Percentiles rank a stretch among this genome's conserved stretches.
phyloP scores from a whole-genome alignment of 306 rosid genomes.

The Nissolia schottii region DNA sequence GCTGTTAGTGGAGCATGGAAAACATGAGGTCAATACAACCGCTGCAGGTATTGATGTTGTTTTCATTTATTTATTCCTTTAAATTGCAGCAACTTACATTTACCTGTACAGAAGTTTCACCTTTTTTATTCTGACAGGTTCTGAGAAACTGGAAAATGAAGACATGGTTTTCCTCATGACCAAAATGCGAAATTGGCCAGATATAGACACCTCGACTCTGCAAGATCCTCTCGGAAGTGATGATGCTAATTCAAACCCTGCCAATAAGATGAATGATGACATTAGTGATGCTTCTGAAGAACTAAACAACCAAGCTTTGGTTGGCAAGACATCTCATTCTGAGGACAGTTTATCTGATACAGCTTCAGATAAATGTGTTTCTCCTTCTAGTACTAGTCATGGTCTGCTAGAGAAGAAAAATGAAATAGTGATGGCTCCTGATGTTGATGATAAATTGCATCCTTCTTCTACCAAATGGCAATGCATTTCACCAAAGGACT shows the following conservation, averaged over 20 bases:
- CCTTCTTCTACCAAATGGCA: constrained; percentile 24
- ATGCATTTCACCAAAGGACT: background rate
- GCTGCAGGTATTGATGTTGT: constrained; percentile 31
- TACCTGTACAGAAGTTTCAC: constrained; percentile 10
- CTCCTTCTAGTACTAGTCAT: constrained; percentile 29
- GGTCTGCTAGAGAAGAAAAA: constrained; percentile 6
- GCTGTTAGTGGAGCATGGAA: constrained; percentile 46
- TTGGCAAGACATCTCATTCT: constrained; percentile 22
- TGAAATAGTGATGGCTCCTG: constrained; percentile 7
- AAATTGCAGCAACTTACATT: background rate
- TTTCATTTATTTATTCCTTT: background rate
- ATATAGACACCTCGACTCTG: constrained; percentile 37
- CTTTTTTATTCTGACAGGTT: constrained; percentile 35
- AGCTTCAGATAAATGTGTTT: constrained; percentile 27
- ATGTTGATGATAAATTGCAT: constrained; percentile 18
- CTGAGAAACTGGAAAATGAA: constrained; percentile 30
- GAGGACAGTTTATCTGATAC: constrained; percentile 31
- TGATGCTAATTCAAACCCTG: constrained; percentile 34
- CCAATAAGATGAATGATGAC: constrained; percentile 35
- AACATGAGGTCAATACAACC: constrained; percentile 38
- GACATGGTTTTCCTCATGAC: constrained; percentile 27
- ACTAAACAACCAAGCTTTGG: constrained; percentile 17
- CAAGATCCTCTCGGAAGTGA: constrained; percentile 40
- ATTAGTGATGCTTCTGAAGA: constrained; percentile 42
- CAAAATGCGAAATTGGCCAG: constrained; percentile 30